Conservation (phyloP, 2,329 filamentous ascomycete species). For the Teratosphaeria epicoccoides region DNA sequence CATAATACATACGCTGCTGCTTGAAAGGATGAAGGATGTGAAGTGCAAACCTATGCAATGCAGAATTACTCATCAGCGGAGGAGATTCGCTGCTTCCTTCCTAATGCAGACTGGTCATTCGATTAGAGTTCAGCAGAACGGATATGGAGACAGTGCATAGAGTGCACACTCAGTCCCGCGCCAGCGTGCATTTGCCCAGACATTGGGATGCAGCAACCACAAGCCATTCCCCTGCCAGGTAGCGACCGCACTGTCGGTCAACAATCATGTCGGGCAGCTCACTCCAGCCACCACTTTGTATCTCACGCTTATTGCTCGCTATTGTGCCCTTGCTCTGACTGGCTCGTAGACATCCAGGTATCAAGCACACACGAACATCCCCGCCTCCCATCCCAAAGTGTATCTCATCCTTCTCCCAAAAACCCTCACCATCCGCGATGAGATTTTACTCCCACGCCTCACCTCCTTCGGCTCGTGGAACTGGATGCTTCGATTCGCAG, state of each 20-base stretch:
- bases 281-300: too few species aligned
- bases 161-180: too few species aligned
- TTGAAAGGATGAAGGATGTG: neutral
- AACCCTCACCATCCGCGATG: constrained; percentile 36
- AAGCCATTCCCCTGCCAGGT: too few species aligned
- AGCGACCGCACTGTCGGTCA: too few species aligned
- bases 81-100: neutral
- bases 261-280: too few species aligned
- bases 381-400: constrained; percentile 17
- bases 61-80: neutral
- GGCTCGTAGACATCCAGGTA: neutral
- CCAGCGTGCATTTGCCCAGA: too few species aligned
- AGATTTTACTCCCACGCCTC: constrained; percentile 35
- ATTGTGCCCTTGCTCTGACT: too few species aligned
- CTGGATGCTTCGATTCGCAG: constrained; percentile 37
- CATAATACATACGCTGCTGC: neutral
- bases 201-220: too few species aligned
- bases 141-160: too few species aligned
- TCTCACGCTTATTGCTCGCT: too few species aligned
- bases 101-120: neutral
- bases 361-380: constrained; percentile 4
- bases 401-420: constrained; percentile 40
- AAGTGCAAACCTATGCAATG: neutral
- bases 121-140: neutral
- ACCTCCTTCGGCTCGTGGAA: constrained; percentile 52